A percentile compares a stretch with the other conserved stretches of the same genome.
phyloP scores from a whole-genome alignment of 225 moss, liverwort and hornwort species.

The Straminergon stramineum region DNA sequence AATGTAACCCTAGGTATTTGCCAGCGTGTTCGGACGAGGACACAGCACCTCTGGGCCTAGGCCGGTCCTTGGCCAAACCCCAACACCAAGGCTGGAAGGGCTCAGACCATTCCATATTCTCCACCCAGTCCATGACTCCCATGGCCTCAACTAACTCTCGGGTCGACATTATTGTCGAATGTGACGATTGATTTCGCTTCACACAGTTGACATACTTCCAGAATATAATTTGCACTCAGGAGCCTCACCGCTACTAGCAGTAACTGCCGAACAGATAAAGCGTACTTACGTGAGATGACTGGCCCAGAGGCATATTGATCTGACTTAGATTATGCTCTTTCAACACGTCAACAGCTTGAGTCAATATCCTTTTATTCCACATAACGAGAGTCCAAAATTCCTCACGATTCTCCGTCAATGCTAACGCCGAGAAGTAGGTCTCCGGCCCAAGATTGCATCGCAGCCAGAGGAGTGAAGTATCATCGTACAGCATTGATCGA shows the following conservation, averaged over 20 bases:
- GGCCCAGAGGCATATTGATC: not conserved
- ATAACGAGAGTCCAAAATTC: not conserved
- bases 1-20: too few relatives aligned
- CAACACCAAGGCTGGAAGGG: too few relatives aligned
- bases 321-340: not conserved
- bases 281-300: not conserved
- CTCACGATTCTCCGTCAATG: not conserved
- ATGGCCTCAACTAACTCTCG: too few relatives aligned
- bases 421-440: not conserved
- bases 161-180: too few relatives aligned
- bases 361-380: not conserved
- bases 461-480: not conserved
- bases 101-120: too few relatives aligned
- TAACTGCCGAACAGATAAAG: not conserved
- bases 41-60: too few relatives aligned
- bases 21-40: too few relatives aligned
- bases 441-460: not conserved
- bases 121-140: too few relatives aligned
- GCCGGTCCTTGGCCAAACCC: too few relatives aligned
- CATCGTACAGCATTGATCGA: not conserved
- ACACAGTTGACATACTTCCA: not conserved
- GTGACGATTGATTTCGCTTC: too few relatives aligned
- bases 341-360: not conserved
- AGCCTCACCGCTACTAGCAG: not conserved
- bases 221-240: not conserved